A percentile compares a stretch with the other conserved stretches of the same genome.
These are phyloP conservation scores for Blumeria graminis DNA, from an alignment of 2,329 filamentous ascomycete genomes.

Conservation along the genomic window DNA sequence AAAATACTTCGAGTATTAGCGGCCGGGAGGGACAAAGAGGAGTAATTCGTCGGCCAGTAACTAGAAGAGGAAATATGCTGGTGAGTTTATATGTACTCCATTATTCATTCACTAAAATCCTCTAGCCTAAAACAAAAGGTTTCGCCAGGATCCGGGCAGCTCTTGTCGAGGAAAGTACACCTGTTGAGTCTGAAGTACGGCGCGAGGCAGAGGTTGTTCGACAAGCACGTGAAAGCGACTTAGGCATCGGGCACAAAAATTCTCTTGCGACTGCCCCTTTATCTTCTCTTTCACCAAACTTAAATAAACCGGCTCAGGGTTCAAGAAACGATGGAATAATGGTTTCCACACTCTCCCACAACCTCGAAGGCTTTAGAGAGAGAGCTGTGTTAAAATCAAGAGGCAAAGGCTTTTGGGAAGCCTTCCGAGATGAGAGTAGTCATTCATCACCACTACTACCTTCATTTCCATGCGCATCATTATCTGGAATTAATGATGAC, in stretches of 20 bases:
- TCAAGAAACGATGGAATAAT: background rate
- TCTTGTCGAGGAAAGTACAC: slow-evolving; percentile 65
- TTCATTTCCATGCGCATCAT: slow-evolving; percentile 32
- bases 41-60: slow-evolving; percentile 64
- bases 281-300: slow-evolving; percentile 14
- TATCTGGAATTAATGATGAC: slow-evolving; percentile 42
- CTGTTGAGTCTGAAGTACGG: slow-evolving; percentile 67
- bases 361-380: slow-evolving; percentile 39
- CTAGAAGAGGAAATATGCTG: slow-evolving; percentile 66
- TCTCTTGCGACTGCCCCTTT: slow-evolving; percentile 4
- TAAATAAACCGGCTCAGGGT: background rate
- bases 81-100: slow-evolving; percentile 24
- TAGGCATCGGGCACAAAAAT: slow-evolving; percentile 28
- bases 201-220: slow-evolving; percentile 89
- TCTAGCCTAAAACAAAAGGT: slow-evolving; percentile 78
- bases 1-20: slow-evolving; percentile 19
- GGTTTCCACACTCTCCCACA: slow-evolving; percentile 13
- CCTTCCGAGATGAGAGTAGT: slow-evolving; percentile 43
- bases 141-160: slow-evolving; percentile 85
- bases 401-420: slow-evolving; percentile 55
- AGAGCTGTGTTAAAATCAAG: slow-evolving; percentile 49
- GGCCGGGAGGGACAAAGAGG: slow-evolving; percentile 37
- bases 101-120: slow-evolving; percentile 12
- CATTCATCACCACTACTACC: slow-evolving; percentile 26
- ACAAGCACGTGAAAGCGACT: slow-evolving; percentile 78